These are phyloP conservation scores for Phytophthora citrophthora DNA, from an alignment of 352 stramenopile species.

Conservation along the genomic window DNA sequence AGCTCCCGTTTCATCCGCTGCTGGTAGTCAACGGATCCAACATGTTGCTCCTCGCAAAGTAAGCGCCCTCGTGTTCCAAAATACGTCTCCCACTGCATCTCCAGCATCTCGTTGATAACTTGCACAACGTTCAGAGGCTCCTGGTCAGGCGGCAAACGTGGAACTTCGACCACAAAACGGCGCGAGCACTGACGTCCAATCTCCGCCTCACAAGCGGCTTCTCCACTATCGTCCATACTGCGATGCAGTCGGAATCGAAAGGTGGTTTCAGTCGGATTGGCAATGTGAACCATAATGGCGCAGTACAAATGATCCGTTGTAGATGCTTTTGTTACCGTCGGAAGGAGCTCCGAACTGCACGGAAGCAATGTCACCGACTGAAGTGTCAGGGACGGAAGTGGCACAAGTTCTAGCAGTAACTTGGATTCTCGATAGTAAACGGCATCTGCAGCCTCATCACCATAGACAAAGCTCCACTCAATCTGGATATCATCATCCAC, in stretches of 20 bases:
- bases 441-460: conserved; percentile 25
- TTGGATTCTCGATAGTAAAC: conserved; percentile 67
- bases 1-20: conserved; percentile 35
- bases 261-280: conserved; percentile 75
- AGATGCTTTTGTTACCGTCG: background rate
- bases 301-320: conserved; percentile 63
- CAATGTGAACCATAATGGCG: conserved; percentile 55
- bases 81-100: conserved; percentile 64
- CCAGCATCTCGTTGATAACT: conserved; percentile 46
- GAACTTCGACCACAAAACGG: conserved; percentile 50
- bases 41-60: conserved; percentile 23
- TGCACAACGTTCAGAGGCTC: conserved; percentile 18
- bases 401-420: conserved; percentile 49
- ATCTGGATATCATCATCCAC: conserved; percentile 51
- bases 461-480: conserved; percentile 74
- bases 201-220: conserved; percentile 39
- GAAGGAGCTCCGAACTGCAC: conserved; percentile 31
- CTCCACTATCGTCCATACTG: conserved; percentile 11
- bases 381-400: conserved; percentile 60
- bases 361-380: conserved; percentile 45
- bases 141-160: conserved; percentile 25
- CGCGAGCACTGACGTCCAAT: conserved; percentile 60
- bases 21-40: conserved; percentile 17
- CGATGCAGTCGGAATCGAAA: conserved; percentile 56
- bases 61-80: conserved; percentile 51